Base-by-base conservation (phyloP, 805 yeast genomes). In the Starmerella etchellsii region DNA sequence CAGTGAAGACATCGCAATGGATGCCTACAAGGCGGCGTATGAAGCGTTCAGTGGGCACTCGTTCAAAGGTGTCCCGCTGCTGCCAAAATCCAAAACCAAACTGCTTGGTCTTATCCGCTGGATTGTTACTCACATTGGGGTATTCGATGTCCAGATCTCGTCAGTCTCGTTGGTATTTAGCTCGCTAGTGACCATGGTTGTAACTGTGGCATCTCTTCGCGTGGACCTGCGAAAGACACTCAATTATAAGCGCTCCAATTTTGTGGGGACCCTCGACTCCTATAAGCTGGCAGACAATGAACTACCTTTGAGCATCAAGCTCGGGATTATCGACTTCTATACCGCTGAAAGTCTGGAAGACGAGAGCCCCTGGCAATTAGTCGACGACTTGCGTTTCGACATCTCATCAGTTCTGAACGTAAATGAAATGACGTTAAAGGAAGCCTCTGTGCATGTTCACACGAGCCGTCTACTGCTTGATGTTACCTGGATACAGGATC, bases 241-340 rank as follows among this genome's bases (percentile, higher is more conserved):
- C 29, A 48, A 52, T 10, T 19, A 41, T 36, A 47, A 44, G 23
- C 27, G 35, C 13, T 40, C 48, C 22, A 54, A 52, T 22, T 60
- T 61, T 44, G 54, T 55, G 13, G 65, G 65, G 4, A 61, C 64
- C 3, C 51, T 61, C 15, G 63, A 61, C 37, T 49, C 47, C 43
- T 52, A 53, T 44, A 40, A 47, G 38, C 42, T 51, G 34, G 46
- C 49, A 25, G 45, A 48, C 8, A 51, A 49, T 27, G 64, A 60
- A 38, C 44, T 55, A 23, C 58, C 60, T 6, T 52, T 60, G 3
- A 44, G 45, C 19, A 44, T 52, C 31, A 48, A 50, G 35, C 36
- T 61, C 23, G 29, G 39, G 25, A 33, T 59, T 5, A 34, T 43
- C 23, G 63, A 61, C 38, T 48, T 59, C 15, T 58, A 54, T 36